These are phyloP conservation scores for Apiotrichum gracile DNA, from an alignment of 1,284 basidiomycete species.

Conservation along the genomic window DNA sequence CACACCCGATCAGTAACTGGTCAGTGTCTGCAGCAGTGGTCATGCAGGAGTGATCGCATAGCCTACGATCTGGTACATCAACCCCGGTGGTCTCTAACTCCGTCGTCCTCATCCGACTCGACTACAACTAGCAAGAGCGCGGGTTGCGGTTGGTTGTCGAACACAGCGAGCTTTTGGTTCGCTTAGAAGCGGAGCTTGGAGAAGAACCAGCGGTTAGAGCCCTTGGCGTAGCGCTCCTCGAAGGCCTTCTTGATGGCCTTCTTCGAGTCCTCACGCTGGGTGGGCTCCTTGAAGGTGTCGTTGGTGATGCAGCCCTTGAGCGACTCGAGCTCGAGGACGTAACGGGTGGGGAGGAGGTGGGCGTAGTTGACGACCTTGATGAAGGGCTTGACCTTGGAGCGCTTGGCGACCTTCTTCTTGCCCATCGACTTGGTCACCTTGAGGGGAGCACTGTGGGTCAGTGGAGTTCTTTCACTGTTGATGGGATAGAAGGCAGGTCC, in stretches of 20 bases:
- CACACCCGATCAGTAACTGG: neutral
- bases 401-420: slow-evolving; percentile 79
- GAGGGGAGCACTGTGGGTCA: slow-evolving; percentile 60
- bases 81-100: slow-evolving; percentile 7
- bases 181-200: slow-evolving; percentile 39
- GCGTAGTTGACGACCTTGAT: slow-evolving; percentile 99
- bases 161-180: no score
- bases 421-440: slow-evolving; percentile 97
- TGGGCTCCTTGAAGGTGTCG: slow-evolving; percentile 92
- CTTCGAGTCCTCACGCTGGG: slow-evolving; percentile 86
- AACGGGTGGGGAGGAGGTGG: slow-evolving; percentile 95
- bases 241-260: slow-evolving; percentile 92
- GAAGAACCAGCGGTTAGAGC: slow-evolving; percentile 86
- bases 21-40: neutral
- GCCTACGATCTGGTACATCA: slow-evolving; percentile 18
- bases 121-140: neutral
- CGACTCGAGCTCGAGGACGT: slow-evolving; percentile 86
- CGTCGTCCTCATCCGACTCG: neutral
- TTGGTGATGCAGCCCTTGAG: slow-evolving; percentile 74
- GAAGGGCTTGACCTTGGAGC: slow-evolving; percentile 96
- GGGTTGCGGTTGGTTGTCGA: no score
- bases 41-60: slow-evolving; percentile 20
- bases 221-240: slow-evolving; percentile 82
- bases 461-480: neutral
- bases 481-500: neutral